phyloP scores from a whole-genome alignment of 768 basidiomycete species.

The Cyclocybe aegerita region DNA sequence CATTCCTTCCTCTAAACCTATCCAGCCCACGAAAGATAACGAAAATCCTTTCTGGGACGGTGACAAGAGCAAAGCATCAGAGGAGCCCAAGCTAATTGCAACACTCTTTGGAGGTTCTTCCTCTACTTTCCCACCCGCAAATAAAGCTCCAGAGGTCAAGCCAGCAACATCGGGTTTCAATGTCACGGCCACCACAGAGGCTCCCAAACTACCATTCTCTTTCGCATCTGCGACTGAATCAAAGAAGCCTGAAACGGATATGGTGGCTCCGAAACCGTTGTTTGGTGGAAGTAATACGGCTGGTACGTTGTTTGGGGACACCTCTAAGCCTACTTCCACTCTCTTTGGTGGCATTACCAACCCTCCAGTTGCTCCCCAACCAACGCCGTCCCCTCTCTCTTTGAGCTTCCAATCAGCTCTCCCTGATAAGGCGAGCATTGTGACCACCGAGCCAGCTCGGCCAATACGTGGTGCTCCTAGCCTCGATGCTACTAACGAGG shows the following conservation, averaged over 20 bases:
- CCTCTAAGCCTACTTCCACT: slow-evolving; percentile 17
- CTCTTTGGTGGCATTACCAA: slow-evolving; percentile 16
- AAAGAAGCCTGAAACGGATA: slow-evolving; percentile 10
- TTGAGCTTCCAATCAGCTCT: slow-evolving; percentile 24
- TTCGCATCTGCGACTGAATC: slow-evolving; percentile 14
- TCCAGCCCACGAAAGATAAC: slow-evolving; percentile 33
- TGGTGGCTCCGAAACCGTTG: slow-evolving; percentile 12
- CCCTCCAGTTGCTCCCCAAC: slow-evolving; percentile 10
- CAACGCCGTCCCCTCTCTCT: slow-evolving; percentile 21
- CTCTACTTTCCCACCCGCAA: slow-evolving; percentile 5
- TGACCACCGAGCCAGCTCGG: background rate
- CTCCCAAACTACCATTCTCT: slow-evolving; percentile 13
- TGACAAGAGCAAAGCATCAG: slow-evolving; percentile 22
- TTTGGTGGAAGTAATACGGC: slow-evolving; percentile 16
- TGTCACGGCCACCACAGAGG: slow-evolving; percentile 1
- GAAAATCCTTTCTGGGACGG: slow-evolving; percentile 47
- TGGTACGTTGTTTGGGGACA: slow-evolving; percentile 18
- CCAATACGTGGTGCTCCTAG: slow-evolving; percentile 7
- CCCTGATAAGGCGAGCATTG: slow-evolving; percentile 7
- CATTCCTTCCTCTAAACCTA: slow-evolving; percentile 8
- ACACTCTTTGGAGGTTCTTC: slow-evolving; percentile 3
- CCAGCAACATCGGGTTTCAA: background rate
- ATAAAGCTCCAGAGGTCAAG: background rate
- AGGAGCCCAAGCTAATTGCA: slow-evolving; percentile 8
- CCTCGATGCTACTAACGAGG: slow-evolving; percentile 22